Conservation (phyloP, 495 filamentous ascomycete species). For the Xylaria scruposa region DNA sequence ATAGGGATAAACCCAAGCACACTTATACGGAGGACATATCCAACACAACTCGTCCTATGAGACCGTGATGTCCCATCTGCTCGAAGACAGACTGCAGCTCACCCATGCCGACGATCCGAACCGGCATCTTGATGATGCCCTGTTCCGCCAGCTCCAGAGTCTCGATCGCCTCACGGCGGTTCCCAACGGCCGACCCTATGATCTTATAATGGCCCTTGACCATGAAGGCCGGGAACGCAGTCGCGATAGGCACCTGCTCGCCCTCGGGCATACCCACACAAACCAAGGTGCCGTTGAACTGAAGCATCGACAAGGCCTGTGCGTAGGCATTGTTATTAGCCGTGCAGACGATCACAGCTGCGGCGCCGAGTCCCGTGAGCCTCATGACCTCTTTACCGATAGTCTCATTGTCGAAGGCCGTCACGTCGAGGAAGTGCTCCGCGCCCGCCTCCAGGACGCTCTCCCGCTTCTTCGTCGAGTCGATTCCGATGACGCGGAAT, state of each 20-base stretch:
- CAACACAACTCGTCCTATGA: slow-evolving; percentile 66
- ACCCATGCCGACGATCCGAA: slow-evolving; percentile 66
- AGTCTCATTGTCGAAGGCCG: slow-evolving; percentile 57
- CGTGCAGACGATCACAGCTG: slow-evolving; percentile 69
- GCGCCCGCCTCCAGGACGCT: slow-evolving; percentile 67
- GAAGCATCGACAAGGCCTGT: slow-evolving; percentile 62
- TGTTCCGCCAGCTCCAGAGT: slow-evolving; percentile 67
- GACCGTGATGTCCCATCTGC: slow-evolving; percentile 62
- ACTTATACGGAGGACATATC: slow-evolving; percentile 47
- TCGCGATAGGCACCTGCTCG: slow-evolving; percentile 62
- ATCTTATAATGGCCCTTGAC: slow-evolving; percentile 62
- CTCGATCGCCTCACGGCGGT: slow-evolving; percentile 70
- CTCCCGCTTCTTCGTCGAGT: slow-evolving; percentile 66
- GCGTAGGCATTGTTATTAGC: slow-evolving; percentile 71
- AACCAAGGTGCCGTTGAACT: slow-evolving; percentile 67
- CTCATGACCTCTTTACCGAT: slow-evolving; percentile 60
- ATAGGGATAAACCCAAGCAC: background rate
- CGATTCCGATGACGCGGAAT: slow-evolving; percentile 72
- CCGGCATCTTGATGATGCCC: slow-evolving; percentile 67
- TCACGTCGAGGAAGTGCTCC: slow-evolving; percentile 72
- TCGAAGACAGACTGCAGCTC: slow-evolving; percentile 66
- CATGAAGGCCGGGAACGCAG: slow-evolving; percentile 58
- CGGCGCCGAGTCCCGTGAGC: slow-evolving; percentile 68
- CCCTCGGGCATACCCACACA: slow-evolving; percentile 75
- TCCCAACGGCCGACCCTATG: slow-evolving; percentile 68